Percentiles rank a stretch among this genome's conserved stretches.
Conservation (phyloP, 768 basidiomycete genomes). For the Podaxis pistillaris region DNA sequence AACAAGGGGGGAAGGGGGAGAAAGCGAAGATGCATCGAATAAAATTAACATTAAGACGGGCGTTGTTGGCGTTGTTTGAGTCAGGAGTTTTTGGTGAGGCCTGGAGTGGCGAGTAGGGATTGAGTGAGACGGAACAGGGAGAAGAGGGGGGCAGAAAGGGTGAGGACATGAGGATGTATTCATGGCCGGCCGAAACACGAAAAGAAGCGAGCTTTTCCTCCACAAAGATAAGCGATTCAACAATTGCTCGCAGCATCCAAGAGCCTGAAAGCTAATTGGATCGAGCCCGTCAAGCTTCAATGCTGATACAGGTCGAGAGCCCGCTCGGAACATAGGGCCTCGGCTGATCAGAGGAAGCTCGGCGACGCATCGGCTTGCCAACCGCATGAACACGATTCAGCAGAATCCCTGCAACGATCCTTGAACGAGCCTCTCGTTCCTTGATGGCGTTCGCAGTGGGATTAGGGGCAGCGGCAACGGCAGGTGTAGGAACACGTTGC, state of each 20-base stretch:
- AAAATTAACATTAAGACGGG: slow-evolving; percentile 6
- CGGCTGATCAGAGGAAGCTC: slow-evolving; percentile 18
- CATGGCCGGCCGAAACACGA: slow-evolving; percentile 1
- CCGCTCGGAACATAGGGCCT: slow-evolving; percentile 23
- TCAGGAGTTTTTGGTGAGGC: background rate
- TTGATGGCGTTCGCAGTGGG: slow-evolving; percentile 28
- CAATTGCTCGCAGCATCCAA: background rate
- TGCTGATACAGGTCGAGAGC: slow-evolving; percentile 11
- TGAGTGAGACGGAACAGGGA: too few species aligned
- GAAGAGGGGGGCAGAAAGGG: background rate
- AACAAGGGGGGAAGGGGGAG: background rate
- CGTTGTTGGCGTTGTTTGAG: background rate
- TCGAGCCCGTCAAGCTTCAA: slow-evolving; percentile 6
- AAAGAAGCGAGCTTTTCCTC: background rate
- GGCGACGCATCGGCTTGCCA: slow-evolving; percentile 52
- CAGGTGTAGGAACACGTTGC: slow-evolving; percentile 9
- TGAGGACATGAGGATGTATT: background rate
- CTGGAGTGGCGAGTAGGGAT: background rate
- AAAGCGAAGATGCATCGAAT: slow-evolving; percentile 8
- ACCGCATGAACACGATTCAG: slow-evolving; percentile 51
- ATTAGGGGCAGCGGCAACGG: slow-evolving; percentile 2
- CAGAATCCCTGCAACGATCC: slow-evolving; percentile 58
- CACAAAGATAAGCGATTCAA: background rate
- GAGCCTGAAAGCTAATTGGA: background rate
- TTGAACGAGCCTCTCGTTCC: slow-evolving; percentile 25